Conservation (phyloP, 2,329 filamentous ascomycete species). For the Alternaria ventricosa region DNA sequence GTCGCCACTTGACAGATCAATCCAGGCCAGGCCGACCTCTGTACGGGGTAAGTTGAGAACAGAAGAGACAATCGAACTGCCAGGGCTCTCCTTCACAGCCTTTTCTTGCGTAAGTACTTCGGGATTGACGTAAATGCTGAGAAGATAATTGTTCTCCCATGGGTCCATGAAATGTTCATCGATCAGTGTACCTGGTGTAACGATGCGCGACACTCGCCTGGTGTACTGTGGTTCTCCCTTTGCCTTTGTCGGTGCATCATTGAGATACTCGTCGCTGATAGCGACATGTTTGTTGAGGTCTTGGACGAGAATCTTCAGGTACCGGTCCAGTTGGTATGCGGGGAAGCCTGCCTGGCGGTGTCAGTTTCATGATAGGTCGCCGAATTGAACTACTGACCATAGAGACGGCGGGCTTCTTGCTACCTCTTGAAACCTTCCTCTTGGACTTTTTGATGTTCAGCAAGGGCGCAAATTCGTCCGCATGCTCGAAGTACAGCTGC, state of each 20-base stretch:
- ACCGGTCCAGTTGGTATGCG: slow-evolving; percentile 89
- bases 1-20: slow-evolving; percentile 92
- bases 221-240: slow-evolving; percentile 86
- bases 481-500: slow-evolving; percentile 89
- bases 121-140: slow-evolving; percentile 73
- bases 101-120: slow-evolving; percentile 30
- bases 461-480: slow-evolving; percentile 83
- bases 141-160: slow-evolving; percentile 89
- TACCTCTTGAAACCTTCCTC: slow-evolving; percentile 69
- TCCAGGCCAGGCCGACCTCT: slow-evolving; percentile 82
- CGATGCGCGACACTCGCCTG: slow-evolving; percentile 81
- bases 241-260: slow-evolving; percentile 71
- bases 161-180: slow-evolving; percentile 98
- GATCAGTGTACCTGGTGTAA: slow-evolving; percentile 94
- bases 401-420: slow-evolving; percentile 67
- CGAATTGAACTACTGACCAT: slow-evolving; percentile 68
- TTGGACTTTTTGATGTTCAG: slow-evolving; percentile 85
- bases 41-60: slow-evolving; percentile 49
- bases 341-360: slow-evolving; percentile 80
- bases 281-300: slow-evolving; percentile 91
- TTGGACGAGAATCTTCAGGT: slow-evolving; percentile 90
- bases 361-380: slow-evolving; percentile 8
- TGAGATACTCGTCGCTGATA: slow-evolving; percentile 89
- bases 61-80: slow-evolving; percentile 38
- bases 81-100: slow-evolving; percentile 34